Evolutionary conservation across 805 yeast species (phyloP).

Genomic region (Saccharomycopsis microspora): DNA sequence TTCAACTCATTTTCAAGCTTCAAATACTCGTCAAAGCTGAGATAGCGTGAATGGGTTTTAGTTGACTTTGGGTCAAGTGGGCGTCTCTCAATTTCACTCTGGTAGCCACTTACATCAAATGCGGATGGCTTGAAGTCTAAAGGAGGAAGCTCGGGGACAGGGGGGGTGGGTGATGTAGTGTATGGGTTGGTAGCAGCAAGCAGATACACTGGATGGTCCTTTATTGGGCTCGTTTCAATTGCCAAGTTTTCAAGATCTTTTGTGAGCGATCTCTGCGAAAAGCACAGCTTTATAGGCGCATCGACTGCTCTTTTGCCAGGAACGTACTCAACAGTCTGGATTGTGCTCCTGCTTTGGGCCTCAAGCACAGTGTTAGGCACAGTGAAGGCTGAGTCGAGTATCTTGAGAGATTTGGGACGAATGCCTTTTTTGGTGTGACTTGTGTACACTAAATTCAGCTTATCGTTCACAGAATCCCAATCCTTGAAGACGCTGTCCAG

Average conservation of each 20-base stretch:
- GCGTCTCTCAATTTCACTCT: not conserved
- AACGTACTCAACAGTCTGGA: not conserved
- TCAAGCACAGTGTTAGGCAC: not conserved
- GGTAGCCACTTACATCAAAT: too few species aligned
- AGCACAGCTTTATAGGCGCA: not conserved
- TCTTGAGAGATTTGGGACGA: slow-evolving; percentile 1
- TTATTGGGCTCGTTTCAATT: not conserved
- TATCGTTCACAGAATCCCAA: slow-evolving; percentile 2
- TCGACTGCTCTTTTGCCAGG: not conserved
- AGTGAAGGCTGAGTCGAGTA: not conserved
- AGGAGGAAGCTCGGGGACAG: too few species aligned
- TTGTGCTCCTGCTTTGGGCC: not conserved
- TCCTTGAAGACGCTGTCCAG: not conserved
- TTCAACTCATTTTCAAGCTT: too few species aligned
- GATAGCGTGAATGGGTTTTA: not conserved
- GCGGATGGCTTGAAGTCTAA: too few species aligned
- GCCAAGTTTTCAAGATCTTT: not conserved
- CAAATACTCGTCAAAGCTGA: not conserved
- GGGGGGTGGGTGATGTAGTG: too few species aligned
- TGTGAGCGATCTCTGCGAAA: not conserved
- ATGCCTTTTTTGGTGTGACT: not conserved
- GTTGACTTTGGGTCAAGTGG: not conserved
- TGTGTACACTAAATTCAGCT: not conserved
- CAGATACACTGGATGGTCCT: not conserved
- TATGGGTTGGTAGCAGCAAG: not conserved